Base-by-base conservation (phyloP, 1,139 yeast genomes). In the Yamadazyma siamensis region DNA sequence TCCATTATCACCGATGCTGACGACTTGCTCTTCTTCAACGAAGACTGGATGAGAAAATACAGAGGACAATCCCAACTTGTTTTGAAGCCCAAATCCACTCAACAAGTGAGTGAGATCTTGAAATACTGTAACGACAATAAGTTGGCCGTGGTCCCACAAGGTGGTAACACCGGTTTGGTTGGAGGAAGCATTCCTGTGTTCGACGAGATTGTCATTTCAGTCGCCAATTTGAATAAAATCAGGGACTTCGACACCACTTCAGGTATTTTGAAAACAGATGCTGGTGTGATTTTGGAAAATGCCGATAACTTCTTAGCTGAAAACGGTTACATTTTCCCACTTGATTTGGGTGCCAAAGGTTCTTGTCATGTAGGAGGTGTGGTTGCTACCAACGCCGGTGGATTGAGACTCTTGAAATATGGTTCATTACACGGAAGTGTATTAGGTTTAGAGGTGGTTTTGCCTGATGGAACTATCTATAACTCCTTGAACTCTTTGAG, bases 321-420 rank as follows among this genome's bases (percentile, higher is more conserved):
- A 40, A 64, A 77, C 15, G 95, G 94, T 3, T 85, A 83, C 59
- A 84, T 89, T 34, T 89, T 89, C 72, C 98, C 98, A 15, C 68
- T 89, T 29, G 98, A 89, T 54, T 66, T 89, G 38, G 98, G 98
- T 32, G 97, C 98, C 27, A 89, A 89, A 61, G 98, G 98, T 12
- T 87, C 96, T 3, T 89, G 98, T 56, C 95, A 87, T 47, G 82
- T 89, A 41, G 97, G 97, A 43, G 98, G 97, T 39, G 86, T 81
- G 36, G 94, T 87, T 23, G 95, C 97, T 5, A 88, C 96, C 13
- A 89, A 89, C 54, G 97, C 98, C 5, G 97, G 98, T 50, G 98
- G 98, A 0, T 70, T 89, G 47, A 72, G 97, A 51, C 65, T 89
- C 36, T 65, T 89, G 44, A 74, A 95, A 46, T 89, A 88, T 52